Conservation (phyloP, 805 yeast species). For the Myxozyma udenii region DNA sequence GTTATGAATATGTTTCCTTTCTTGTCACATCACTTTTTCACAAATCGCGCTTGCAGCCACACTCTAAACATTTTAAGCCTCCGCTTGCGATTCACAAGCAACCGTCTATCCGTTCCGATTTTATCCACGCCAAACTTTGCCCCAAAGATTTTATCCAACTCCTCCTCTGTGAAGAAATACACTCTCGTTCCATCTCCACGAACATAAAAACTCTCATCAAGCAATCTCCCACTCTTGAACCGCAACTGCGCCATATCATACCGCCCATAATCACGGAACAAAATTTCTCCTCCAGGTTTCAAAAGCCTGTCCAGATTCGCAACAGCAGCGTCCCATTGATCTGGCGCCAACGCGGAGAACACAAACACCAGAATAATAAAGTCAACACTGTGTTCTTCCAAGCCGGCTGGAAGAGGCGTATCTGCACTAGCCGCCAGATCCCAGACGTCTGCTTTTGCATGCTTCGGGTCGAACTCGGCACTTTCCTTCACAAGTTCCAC, state of each 20-base stretch:
- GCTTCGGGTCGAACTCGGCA: conserved; percentile 49
- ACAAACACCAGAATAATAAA: conserved; percentile 94
- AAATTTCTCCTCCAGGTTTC: conserved; percentile 89
- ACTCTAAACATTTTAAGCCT: conserved; percentile 92
- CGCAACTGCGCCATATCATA: conserved; percentile 94
- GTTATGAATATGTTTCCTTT: no score
- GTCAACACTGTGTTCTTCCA: conserved; percentile 79
- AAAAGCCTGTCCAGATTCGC: conserved; percentile 63
- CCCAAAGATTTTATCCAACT: conserved; percentile 70
- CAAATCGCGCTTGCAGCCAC: conserved; percentile 93
- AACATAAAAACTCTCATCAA: conserved; percentile 91
- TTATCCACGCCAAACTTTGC: conserved; percentile 60
- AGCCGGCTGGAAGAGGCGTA: conserved; percentile 74
- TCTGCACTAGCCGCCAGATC: conserved; percentile 74
- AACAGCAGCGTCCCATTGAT: conserved; percentile 84
- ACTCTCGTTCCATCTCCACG: conserved; percentile 98
- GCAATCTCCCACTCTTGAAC: conserved; percentile 78
- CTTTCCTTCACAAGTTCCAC: conserved; percentile 75
- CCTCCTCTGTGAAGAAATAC: conserved; percentile 94
- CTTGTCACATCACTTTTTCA: no score
- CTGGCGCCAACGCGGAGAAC: conserved; percentile 86
- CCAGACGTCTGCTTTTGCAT: conserved; percentile 88
- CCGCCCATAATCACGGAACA: conserved; percentile 92
- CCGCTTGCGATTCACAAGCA: conserved; percentile 87
- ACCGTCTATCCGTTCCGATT: conserved; percentile 85